These are phyloP conservation scores for Xerocomellus amylosporus DNA, from an alignment of 768 basidiomycete species.

Conservation along the genomic window DNA sequence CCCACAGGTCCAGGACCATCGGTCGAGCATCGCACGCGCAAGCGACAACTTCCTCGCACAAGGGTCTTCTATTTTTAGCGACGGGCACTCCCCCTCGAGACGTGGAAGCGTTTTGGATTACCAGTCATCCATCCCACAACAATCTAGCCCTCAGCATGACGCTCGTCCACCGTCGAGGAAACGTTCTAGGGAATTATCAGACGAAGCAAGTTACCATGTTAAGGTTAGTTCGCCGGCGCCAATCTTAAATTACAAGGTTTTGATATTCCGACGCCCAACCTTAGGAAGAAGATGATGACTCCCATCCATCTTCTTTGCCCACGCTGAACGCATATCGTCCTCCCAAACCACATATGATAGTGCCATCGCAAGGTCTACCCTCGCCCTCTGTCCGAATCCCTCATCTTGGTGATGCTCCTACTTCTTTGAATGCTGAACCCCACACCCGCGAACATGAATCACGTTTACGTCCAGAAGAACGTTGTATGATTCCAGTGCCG, in stretches of 20 bases:
- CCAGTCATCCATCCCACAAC: constrained; percentile 13
- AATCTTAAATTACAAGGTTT: constrained; percentile 27
- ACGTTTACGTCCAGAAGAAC: constrained; percentile 26
- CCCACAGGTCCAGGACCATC: constrained; percentile 30
- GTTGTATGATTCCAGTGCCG: constrained; percentile 14
- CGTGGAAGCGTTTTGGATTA: constrained; percentile 18
- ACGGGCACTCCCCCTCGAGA: constrained; percentile 19
- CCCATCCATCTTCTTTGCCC: constrained; percentile 19
- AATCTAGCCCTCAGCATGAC: constrained; percentile 15
- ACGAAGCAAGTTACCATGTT: constrained; percentile 26
- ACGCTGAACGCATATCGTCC: constrained; percentile 19
- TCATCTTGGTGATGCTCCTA: constrained; percentile 8
- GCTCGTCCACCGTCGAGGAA: constrained; percentile 30
- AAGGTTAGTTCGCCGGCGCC: constrained; percentile 32
- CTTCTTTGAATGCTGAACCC: constrained; percentile 13
- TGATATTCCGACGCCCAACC: constrained; percentile 24
- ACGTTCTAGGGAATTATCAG: constrained; percentile 32
- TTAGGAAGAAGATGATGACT: constrained; percentile 28
- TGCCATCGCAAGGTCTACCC: constrained; percentile 21
- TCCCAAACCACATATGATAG: constrained; percentile 23
- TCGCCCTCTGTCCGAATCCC: constrained; percentile 16
- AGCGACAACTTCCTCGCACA: constrained; percentile 34
- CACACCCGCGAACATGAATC: constrained; percentile 20
- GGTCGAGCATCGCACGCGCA: constrained; percentile 32
- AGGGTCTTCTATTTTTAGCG: constrained; percentile 31